These are phyloP conservation scores for Extremus antarcticus DNA, from an alignment of 495 filamentous ascomycete species.

Conservation along the genomic window DNA sequence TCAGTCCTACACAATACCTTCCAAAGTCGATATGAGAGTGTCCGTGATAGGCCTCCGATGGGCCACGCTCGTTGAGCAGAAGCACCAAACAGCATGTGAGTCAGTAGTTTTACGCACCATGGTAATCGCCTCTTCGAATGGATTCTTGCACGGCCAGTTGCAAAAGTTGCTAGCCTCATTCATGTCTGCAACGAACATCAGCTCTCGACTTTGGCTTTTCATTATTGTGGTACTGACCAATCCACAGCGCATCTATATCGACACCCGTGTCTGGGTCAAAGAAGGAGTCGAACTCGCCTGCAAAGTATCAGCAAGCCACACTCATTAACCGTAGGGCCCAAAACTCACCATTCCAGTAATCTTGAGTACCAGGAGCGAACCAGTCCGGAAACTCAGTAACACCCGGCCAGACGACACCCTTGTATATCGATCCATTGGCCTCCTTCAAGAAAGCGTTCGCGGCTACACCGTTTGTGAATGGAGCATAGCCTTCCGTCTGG, in stretches of 20 bases:
- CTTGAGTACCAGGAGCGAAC: slow-evolving; percentile 57
- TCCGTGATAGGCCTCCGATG: too few relatives aligned
- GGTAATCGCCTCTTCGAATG: neutral
- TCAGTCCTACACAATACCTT: too few relatives aligned
- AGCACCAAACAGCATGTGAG: too few relatives aligned
- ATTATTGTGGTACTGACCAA: slow-evolving; percentile 54
- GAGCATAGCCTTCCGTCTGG: slow-evolving; percentile 19
- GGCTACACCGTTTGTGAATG: neutral
- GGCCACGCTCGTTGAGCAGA: too few relatives aligned
- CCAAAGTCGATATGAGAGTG: too few relatives aligned
- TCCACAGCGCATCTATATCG: slow-evolving; percentile 80
- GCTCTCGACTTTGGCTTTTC: slow-evolving; percentile 15
- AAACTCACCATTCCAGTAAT: too few relatives aligned
- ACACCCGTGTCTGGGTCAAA: slow-evolving; percentile 56
- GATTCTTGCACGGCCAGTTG: slow-evolving; percentile 39
- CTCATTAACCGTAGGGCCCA: too few relatives aligned
- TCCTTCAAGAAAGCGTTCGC: neutral
- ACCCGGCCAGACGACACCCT: slow-evolving; percentile 74
- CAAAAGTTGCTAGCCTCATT: slow-evolving; percentile 42
- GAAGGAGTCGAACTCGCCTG: slow-evolving; percentile 52
- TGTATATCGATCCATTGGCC: slow-evolving; percentile 36
- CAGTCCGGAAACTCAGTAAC: slow-evolving; percentile 47
- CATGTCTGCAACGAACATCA: slow-evolving; percentile 21
- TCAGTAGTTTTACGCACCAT: too few relatives aligned
- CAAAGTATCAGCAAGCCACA: too few relatives aligned